Evolutionary conservation across 371 early-diverging fungal genomes (phyloP).

Genomic region (Rhizopus microsporus): DNA sequence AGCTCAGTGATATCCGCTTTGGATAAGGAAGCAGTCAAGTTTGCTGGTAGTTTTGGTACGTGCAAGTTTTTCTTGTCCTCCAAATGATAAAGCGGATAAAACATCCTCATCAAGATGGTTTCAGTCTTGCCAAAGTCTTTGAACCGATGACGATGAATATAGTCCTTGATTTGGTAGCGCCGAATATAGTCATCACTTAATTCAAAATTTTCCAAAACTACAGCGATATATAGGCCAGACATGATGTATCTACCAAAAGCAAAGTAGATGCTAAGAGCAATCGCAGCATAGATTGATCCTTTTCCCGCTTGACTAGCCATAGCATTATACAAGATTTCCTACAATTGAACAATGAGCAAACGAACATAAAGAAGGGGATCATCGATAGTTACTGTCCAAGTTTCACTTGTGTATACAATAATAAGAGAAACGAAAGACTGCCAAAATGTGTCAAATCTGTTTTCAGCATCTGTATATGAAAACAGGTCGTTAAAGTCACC

Average conservation of each 20-base stretch:
- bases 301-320: constrained; percentile 51
- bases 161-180: constrained; percentile 59
- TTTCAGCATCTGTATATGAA: constrained; percentile 19
- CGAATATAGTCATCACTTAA: constrained; percentile 61
- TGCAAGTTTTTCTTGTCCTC: constrained; percentile 43
- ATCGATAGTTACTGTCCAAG: constrained; percentile 49
- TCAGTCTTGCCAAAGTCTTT: constrained; percentile 34
- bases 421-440: constrained; percentile 50
- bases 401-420: constrained; percentile 62
- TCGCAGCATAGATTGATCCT: constrained; percentile 49
- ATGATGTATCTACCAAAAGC: constrained; percentile 62
- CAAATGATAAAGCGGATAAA: constrained; percentile 31
- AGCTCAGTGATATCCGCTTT: constrained; percentile 33
- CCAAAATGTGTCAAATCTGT: constrained; percentile 52
- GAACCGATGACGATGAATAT: constrained; percentile 48
- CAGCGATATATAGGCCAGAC: constrained; percentile 66
- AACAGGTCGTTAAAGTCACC: constrained; percentile 40
- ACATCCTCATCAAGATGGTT: constrained; percentile 34
- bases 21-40: constrained; percentile 45
- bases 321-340: constrained; percentile 53
- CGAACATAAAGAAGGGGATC: not conserved
- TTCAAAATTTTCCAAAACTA: constrained; percentile 67
- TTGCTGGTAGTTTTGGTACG: constrained; percentile 43
- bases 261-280: constrained; percentile 53
- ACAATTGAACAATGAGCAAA: not conserved